These are phyloP conservation scores for Talaromyces proteolyticus DNA, from an alignment of 495 filamentous ascomycete species.

Conservation along the genomic window DNA sequence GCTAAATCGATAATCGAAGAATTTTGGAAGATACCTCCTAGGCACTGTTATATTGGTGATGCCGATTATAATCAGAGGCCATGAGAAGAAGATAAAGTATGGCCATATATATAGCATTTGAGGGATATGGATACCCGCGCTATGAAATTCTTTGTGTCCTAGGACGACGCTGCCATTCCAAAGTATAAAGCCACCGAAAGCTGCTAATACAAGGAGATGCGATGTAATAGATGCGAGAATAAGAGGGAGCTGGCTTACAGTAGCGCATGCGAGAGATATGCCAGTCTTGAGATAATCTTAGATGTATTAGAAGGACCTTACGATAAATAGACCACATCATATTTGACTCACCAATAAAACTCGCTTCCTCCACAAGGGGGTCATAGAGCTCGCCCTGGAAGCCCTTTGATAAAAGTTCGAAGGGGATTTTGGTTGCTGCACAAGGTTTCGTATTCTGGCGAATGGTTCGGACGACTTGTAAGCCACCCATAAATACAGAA, in stretches of 20 bases:
- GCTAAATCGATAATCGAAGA: constrained; percentile 28
- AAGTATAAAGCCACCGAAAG: constrained; percentile 68
- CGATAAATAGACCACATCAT: neutral
- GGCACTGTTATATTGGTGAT: constrained; percentile 36
- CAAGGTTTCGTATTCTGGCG: constrained; percentile 20
- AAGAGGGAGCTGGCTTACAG: constrained; percentile 43
- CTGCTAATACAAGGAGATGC: constrained; percentile 58
- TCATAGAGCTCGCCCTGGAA: constrained; percentile 60
- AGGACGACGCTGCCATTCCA: constrained; percentile 93
- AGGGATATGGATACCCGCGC: constrained; percentile 79
- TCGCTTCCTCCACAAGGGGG: constrained; percentile 47
- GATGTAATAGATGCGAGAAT: constrained; percentile 51
- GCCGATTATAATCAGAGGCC: constrained; percentile 61
- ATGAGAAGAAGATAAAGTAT: constrained; percentile 83
- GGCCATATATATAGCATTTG: constrained; percentile 96
- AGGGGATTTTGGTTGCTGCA: constrained; percentile 14
- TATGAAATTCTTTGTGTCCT: constrained; percentile 90
- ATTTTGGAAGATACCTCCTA: constrained; percentile 25
- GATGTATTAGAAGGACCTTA: neutral
- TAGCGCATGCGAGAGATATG: constrained; percentile 53
- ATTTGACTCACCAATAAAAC: constrained; percentile 45
- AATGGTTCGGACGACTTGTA: constrained; percentile 53
- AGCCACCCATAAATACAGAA: constrained; percentile 73
- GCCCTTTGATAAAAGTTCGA: constrained; percentile 22
- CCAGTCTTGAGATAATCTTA: constrained; percentile 55